Evolutionary conservation across 2,329 filamentous ascomycete species (phyloP).

Genomic region (Aspergillus neotritici): DNA sequence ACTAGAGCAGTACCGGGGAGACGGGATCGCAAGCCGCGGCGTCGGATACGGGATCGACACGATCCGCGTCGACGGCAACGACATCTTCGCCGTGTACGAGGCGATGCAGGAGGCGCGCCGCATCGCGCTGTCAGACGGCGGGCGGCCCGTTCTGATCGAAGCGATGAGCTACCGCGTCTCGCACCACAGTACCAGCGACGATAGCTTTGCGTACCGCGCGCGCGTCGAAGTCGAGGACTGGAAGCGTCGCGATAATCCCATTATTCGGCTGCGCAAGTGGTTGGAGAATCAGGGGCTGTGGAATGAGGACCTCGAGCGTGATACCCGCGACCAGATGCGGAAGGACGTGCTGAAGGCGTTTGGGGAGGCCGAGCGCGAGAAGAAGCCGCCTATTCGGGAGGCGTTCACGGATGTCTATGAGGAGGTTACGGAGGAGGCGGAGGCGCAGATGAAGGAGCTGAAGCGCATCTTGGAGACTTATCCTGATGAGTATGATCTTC

Average conservation of each 20-base stretch:
- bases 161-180: constrained; percentile 98
- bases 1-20: constrained; percentile 82
- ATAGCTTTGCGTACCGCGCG: constrained; percentile 92
- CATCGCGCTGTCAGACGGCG: constrained; percentile 74
- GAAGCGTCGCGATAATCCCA: constrained; percentile 84
- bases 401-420: constrained; percentile 87
- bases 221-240: constrained; percentile 91
- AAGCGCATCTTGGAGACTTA: constrained; percentile 75
- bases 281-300: constrained; percentile 77
- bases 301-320: constrained; percentile 77
- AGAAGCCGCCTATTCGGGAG: constrained; percentile 49
- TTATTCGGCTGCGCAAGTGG: constrained; percentile 81
- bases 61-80: constrained; percentile 88
- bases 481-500: constrained; percentile 84
- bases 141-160: constrained; percentile 79
- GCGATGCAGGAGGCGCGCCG: constrained; percentile 70
- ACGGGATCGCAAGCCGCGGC: constrained; percentile 81
- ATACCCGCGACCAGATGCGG: constrained; percentile 58
- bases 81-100: constrained; percentile 81
- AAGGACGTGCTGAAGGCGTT: constrained; percentile 81
- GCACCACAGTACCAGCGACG: constrained; percentile 94
- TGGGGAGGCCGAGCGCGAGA: constrained; percentile 58
- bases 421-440: constrained; percentile 71
- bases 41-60: constrained; percentile 93
- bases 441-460: constrained; percentile 69